Base-by-base conservation (phyloP, 192 early-diverging fungal species). In the Spinellus fusiger region DNA sequence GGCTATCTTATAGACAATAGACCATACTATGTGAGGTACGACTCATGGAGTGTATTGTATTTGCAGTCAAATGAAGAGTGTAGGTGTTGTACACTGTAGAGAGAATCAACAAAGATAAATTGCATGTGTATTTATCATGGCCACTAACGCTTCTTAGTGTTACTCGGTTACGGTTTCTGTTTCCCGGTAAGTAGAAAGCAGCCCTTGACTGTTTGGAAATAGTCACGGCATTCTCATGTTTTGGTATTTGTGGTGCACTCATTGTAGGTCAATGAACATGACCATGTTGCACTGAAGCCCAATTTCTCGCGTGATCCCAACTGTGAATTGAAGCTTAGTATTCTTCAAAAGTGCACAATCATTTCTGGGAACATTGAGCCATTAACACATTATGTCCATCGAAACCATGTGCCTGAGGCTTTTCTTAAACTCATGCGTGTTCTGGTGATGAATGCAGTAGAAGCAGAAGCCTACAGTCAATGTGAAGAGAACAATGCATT, bases 131-230 rank as follows among this genome's bases (percentile, higher is more conserved):
- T 23, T 27, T 46, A 50, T 34, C n/a, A 16, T 53, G 34, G 57
- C 32, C 13, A 12, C 20, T 33, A n/a, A n/a, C 16, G 44, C 29
- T 34, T 27, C 18, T 18, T 9, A 81, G 77, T 80, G n/a, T 70
- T 88, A 52, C 29, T 83, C 27, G 84, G 86, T 1, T 89, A 87
- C 58, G 87, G 85, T 10, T 89, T 89, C 61, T 87, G 85, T 57
- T 68, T 83, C 13, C 60, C 70, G 52, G 74, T 77, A 59, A 47
- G 20, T 13, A 32, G 23, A 38, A n/a, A 25, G 40, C 13, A 47
- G n/a, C n/a, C n/a, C n/a, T n/a, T n/a, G n/a, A n/a, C n/a, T n/a
- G n/a, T n/a, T n/a, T n/a, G n/a, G n/a, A n/a, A n/a, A n/a, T n/a
- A n/a, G n/a, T n/a, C n/a, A n/a, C n/a, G n/a, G n/a, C n/a, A n/a